A percentile compares a stretch with the other conserved stretches of the same genome.
These are phyloP conservation scores for Lunularia cruciata DNA, from an alignment of 225 moss, liverwort and hornwort species.

Conservation along the genomic window DNA sequence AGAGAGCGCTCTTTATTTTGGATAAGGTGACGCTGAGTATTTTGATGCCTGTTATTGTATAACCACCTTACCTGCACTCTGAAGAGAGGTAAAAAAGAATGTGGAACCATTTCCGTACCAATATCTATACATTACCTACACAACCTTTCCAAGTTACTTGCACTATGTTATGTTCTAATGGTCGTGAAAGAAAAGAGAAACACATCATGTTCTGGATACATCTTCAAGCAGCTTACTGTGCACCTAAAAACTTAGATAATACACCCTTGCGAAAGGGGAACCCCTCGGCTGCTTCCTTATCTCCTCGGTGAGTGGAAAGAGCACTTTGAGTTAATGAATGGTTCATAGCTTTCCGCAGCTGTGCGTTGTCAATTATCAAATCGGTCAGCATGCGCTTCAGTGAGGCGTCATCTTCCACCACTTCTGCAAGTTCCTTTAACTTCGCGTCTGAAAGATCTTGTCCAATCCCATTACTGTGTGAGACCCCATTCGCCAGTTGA, in stretches of 20 bases:
- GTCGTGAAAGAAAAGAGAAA: background rate
- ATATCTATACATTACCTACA: conserved; percentile 22
- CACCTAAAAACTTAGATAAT: conserved; percentile 45
- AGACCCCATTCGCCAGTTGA: conserved; percentile 46
- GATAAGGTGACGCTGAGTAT: background rate
- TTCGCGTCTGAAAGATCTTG: conserved; percentile 30
- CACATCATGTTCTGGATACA: background rate
- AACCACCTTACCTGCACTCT: conserved; percentile 30
- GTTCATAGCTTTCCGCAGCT: conserved; percentile 73
- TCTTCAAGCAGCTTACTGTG: conserved; percentile 20
- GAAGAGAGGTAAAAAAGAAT: conserved; percentile 39
- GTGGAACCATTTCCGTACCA: conserved; percentile 23
- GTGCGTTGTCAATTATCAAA: conserved; percentile 83
- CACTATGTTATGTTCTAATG: conserved; percentile 14
- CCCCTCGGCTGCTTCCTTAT: conserved; percentile 36
- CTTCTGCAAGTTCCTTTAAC: conserved; percentile 31
- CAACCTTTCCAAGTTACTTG: conserved; percentile 5
- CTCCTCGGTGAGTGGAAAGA: conserved; percentile 40
- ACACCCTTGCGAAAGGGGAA: conserved; percentile 38
- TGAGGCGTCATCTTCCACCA: conserved; percentile 50
- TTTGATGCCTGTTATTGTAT: conserved; percentile 33
- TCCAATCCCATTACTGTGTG: conserved; percentile 59
- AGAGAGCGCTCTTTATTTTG: background rate
- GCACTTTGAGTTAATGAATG: conserved; percentile 51
- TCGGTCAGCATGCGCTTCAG: conserved; percentile 72